A percentile compares a stretch with the other conserved stretches of the same genome.
These are phyloP conservation scores for Isatis tinctoria DNA, from an alignment of 345 rosid species.

Conservation along the genomic window DNA sequence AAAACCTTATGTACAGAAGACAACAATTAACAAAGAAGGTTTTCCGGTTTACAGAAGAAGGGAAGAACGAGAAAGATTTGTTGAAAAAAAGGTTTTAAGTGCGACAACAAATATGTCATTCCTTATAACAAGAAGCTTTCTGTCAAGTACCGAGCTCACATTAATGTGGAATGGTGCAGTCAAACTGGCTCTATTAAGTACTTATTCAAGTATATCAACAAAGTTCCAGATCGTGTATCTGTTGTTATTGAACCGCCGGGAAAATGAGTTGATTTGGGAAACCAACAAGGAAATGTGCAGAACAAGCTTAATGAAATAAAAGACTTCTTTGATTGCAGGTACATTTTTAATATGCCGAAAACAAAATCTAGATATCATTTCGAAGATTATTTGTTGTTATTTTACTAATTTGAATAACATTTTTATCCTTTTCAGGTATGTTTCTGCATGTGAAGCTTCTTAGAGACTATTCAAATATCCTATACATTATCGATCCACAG, in stretches of 20 bases:
- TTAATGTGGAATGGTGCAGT: not conserved
- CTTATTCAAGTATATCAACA: not conserved
- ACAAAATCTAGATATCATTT: too few species aligned
- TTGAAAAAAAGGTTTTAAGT: not conserved
- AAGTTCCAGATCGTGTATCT: not conserved
- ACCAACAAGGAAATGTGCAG: not conserved
- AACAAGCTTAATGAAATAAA: not conserved
- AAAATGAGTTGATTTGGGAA: not conserved
- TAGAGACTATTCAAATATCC: not conserved
- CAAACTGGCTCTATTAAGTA: not conserved
- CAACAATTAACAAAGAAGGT: not conserved
- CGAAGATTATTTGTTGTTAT: too few species aligned
- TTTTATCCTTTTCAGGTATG: too few species aligned
- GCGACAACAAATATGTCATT: not conserved
- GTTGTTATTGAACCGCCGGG: not conserved
- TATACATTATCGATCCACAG: not conserved
- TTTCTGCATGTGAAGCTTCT: not conserved
- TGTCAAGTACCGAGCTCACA: not conserved
- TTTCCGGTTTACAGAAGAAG: not conserved
- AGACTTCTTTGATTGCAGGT: not conserved
- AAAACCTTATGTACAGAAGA: not conserved
- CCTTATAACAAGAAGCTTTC: not conserved
- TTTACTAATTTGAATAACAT: too few species aligned
- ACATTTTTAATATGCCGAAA: too few species aligned
- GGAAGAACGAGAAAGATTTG: not conserved